Base-by-base conservation (phyloP, 495 filamentous ascomycete genomes). In the Penicillium turbatum region DNA sequence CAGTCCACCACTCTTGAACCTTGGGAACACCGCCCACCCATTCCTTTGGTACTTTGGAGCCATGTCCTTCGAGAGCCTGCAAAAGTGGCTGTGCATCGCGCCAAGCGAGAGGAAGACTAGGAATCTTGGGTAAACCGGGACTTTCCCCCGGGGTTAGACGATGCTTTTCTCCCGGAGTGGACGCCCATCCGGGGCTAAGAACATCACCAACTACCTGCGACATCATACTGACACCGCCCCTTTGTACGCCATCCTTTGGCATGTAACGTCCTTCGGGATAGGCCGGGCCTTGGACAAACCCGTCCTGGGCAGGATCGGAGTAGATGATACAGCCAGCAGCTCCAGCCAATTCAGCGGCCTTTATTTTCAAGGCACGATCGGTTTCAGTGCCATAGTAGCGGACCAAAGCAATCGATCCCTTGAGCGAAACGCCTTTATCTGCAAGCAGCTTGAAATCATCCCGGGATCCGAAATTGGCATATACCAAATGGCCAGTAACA, bases 301-400 rank as follows among this genome's bases (percentile, higher is more conserved):
- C 89, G 61, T 95, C 86, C 41, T 95, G 85, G 0, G 79, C 74
- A 0, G 90, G 92, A 68, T 97, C 92, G 32, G 85, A 92, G 72
- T 95, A 98, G 54, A 96, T 89, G 32, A 98, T 82, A 60, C 89
- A 93, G 3, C 92, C 93, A 2, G 76, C 84, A 48, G 88, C 92
- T 2, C 92, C 93, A 2, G 83, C 85, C 51, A 87, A 61, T 68
- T 97, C 88, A 5, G 93, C 93, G 3, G 88, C 89, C 69, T 92
- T 95, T 49, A 98, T 81, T 70, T 96, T 96, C 59, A 95, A 62
- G 10, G 83, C 87, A 24, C 80, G 71, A 68, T 92, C 86, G 5
- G 69, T 64, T 62, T 91, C 85, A 1, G 82, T 82, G 16, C 90
- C 91, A 59, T 86, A 85, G 63, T 93, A 86, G 44, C 88, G 79